A percentile compares a stretch with the other conserved stretches of the same genome.
phyloP scores from a whole-genome alignment of 305 asterid species.

The Rubia tinctorum region DNA sequence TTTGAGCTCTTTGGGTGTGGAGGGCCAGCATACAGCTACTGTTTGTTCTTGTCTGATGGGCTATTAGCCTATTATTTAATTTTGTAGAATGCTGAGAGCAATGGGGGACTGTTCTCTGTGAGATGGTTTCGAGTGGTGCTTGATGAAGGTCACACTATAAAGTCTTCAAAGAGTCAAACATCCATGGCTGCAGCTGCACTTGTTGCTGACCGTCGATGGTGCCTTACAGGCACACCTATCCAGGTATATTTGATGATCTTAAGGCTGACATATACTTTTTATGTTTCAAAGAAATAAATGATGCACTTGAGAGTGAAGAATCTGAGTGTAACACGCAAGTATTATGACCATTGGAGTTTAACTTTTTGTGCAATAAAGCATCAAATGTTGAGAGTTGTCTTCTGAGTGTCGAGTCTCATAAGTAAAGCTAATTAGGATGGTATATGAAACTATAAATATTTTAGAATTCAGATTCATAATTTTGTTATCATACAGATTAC shows the following conservation, averaged over 20 bases:
- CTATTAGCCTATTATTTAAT: conserved; percentile 5
- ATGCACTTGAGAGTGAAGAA: neutral
- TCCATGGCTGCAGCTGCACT: conserved; percentile 91
- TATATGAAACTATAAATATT: neutral
- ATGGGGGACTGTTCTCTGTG: conserved; percentile 74
- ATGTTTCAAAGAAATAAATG: neutral
- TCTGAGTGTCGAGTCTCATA: neutral
- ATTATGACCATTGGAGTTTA: neutral
- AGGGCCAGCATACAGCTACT: neutral
- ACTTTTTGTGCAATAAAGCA: neutral
- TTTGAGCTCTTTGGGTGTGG: neutral
- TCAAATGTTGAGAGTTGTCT: neutral
- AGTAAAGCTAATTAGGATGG: neutral
- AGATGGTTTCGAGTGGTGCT: conserved; percentile 94
- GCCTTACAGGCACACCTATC: conserved; percentile 99
- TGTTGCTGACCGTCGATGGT: conserved; percentile 91
- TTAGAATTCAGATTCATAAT: neutral
- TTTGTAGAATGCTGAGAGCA: conserved; percentile 71
- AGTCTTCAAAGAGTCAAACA: conserved; percentile 92
- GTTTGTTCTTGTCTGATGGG: conserved; percentile 8
- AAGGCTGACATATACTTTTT: conserved; percentile 1
- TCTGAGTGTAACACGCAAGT: neutral
- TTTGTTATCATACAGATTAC: neutral
- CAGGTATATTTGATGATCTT: conserved; percentile 52
- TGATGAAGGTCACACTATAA: conserved; percentile 98